Base-by-base conservation (phyloP, 2,329 filamentous ascomycete genomes). In the Fusarium nematophilum region DNA sequence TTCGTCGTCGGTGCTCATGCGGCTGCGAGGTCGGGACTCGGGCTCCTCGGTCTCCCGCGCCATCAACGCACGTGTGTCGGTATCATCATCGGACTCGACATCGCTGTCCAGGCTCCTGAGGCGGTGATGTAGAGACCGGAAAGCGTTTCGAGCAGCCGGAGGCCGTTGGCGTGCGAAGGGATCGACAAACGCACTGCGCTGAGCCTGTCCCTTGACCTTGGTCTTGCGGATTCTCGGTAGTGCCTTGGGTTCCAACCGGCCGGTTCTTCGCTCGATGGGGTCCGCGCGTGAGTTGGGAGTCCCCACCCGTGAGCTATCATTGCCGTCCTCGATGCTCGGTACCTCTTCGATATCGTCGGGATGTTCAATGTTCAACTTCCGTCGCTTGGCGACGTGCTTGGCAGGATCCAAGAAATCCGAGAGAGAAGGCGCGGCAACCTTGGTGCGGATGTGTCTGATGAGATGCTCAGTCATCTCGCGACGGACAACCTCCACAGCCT, bases 71-170 rank as follows among this genome's bases (percentile, higher is more conserved):
- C 79, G 77, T 39, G 85, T 85, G 61, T 86, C 84, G 2, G 75
- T 79, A 51, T 97, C 93, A 64, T 96, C 93, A 62, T 97, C 93
- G 0, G 92, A 96, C 72, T 97, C 92, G n/a, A 90, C 90, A 84
- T 79, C 84, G 89, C 71, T 85, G 78, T 74, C 85, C 75, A 65
- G 76, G 87, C 72, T 86, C 82, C 30, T 85, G 76, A 76, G 91
- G 82, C 76, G 75, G 75, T 96, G 90, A 72, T 97, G 92, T 14
- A 98, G 82, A 6, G 92, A 91, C 47, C 93, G 87, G 73, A 93
- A 87, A 18, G 87, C 84, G 58, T 87, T 88, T 36, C 80, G 79
- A 11, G 76, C 72, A 71, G 83, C 71, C 60, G 85, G 67, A 76
- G 84, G 87, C 72, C 84, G 91, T 60, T 83, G 82, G 59, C 85